These are phyloP conservation scores for Ascodesmis nigricans DNA, from an alignment of 495 filamentous ascomycete genomes.

Conservation along the genomic window DNA sequence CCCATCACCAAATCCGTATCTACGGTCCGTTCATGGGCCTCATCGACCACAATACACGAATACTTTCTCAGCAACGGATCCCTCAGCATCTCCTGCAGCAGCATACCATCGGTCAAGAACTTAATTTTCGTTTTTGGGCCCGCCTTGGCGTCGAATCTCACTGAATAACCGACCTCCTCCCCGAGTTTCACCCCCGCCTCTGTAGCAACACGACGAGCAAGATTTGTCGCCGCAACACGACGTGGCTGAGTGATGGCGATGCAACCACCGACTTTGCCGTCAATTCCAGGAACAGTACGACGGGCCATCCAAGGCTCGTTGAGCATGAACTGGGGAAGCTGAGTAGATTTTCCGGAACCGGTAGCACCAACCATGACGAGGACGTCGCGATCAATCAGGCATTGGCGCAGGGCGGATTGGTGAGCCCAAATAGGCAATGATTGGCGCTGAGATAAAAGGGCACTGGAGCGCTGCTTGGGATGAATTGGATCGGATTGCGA, in stretches of 20 bases:
- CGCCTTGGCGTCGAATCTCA: constrained; percentile 74
- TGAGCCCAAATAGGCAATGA: constrained; percentile 63
- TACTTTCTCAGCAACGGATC: constrained; percentile 70
- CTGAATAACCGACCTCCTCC: constrained; percentile 63
- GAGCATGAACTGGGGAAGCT: constrained; percentile 77
- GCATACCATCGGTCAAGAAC: constrained; percentile 90
- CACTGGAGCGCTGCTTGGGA: too few relatives aligned
- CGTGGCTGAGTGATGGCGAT: constrained; percentile 92
- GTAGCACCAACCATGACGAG: constrained; percentile 82
- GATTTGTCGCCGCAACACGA: constrained; percentile 79
- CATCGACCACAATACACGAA: constrained; percentile 78
- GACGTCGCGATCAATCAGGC: constrained; percentile 46
- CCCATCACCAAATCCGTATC: constrained; percentile 82
- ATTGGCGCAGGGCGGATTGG: constrained; percentile 42
- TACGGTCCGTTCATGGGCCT: constrained; percentile 91
- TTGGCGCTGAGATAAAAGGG: constrained; percentile 34
- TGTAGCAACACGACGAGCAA: constrained; percentile 69
- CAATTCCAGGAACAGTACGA: constrained; percentile 26
- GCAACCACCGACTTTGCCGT: constrained; percentile 48
- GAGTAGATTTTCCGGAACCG: constrained; percentile 89
- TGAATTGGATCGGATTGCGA: constrained; percentile 10
- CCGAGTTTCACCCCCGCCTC: constrained; percentile 75
- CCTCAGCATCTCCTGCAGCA: constrained; percentile 77
- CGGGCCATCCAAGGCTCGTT: constrained; percentile 45
- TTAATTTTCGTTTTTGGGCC: constrained; percentile 55